phyloP scores from a whole-genome alignment of 164 flowering plant species.

The Chimonanthus praecox region DNA sequence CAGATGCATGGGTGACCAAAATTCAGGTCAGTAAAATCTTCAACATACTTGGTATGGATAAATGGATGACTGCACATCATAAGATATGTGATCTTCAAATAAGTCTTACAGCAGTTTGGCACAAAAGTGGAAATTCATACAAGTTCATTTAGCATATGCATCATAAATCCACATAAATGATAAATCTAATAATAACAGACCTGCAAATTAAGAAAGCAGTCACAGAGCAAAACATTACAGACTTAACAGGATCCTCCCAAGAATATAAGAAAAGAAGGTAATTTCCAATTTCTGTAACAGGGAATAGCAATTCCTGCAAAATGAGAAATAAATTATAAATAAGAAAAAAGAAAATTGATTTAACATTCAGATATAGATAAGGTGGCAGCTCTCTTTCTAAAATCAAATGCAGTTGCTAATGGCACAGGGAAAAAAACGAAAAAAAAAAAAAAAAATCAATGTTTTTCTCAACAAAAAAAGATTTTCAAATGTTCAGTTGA shows the following conservation, averaged over 20 bases:
- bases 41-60: not conserved
- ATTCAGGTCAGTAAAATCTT: too few relatives aligned
- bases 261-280: conserved; percentile 43
- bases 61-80: not conserved
- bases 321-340: not conserved
- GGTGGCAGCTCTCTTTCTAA: too few relatives aligned
- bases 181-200: conserved; percentile 21
- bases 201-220: conserved; percentile 54
- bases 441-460: too few relatives aligned
- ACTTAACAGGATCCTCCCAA: conserved; percentile 84
- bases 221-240: conserved; percentile 50
- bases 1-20: too few relatives aligned
- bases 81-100: not conserved
- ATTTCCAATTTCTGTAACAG: conserved; percentile 52
- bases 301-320: conserved; percentile 83
- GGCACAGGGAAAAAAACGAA: too few relatives aligned
- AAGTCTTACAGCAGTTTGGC: not conserved
- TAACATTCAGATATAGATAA: too few relatives aligned
- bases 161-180: not conserved
- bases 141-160: not conserved
- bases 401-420: too few relatives aligned
- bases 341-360: not conserved
- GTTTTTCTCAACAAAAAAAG: too few relatives aligned
- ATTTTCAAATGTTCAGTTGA: too few relatives aligned
- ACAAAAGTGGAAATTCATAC: too few relatives aligned